These are phyloP conservation scores for Xerophyta viscosa DNA, from an alignment of 106 monocot species.

Conservation along the genomic window DNA sequence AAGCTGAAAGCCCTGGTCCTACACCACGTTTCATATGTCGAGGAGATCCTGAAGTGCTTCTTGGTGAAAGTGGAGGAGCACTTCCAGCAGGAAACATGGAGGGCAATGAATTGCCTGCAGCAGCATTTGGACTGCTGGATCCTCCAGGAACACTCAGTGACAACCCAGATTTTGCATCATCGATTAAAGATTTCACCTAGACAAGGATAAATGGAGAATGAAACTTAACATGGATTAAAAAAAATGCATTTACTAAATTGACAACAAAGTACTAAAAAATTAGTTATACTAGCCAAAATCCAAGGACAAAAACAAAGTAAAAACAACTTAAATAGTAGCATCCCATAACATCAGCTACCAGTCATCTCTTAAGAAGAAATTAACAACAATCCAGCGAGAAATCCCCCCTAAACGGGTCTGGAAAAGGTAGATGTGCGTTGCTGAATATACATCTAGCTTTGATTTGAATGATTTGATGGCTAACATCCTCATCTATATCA, in stretches of 20 bases:
- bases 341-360: too few relatives aligned
- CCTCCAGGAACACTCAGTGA: slow-evolving; percentile 45
- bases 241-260: background rate
- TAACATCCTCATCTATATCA: too few relatives aligned
- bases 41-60: slow-evolving; percentile 82
- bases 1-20: slow-evolving; percentile 40
- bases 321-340: too few relatives aligned
- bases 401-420: too few relatives aligned
- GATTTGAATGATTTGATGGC: too few relatives aligned
- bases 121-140: slow-evolving; percentile 40
- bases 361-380: too few relatives aligned
- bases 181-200: slow-evolving; percentile 76
- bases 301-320: too few relatives aligned
- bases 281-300: too few relatives aligned
- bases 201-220: background rate
- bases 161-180: slow-evolving; percentile 69
- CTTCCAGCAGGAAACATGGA: slow-evolving; percentile 90
- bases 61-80: slow-evolving; percentile 91
- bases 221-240: background rate
- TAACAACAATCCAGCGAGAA: too few relatives aligned
- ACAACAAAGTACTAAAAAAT: too few relatives aligned
- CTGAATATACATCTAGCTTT: too few relatives aligned
- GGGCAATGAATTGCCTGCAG: slow-evolving; percentile 54
- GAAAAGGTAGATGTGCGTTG: too few relatives aligned
- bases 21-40: slow-evolving; percentile 41